Evolutionary conservation across 169 alveolate genomes (phyloP).

Genomic region (Plasmodium coatneyi): DNA sequence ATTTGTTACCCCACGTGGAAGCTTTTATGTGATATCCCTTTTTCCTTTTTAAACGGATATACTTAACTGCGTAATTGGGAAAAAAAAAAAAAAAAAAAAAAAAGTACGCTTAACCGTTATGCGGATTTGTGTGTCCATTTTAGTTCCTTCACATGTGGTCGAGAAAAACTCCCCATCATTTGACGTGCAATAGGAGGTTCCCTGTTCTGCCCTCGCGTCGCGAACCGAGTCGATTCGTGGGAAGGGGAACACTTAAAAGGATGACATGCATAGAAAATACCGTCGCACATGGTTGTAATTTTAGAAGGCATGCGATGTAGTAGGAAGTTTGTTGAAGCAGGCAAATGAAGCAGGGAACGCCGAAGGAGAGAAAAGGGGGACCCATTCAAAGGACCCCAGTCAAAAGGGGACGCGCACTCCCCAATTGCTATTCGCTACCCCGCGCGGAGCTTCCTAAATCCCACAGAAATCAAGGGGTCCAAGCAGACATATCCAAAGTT

Average conservation of each 20-base stretch:
- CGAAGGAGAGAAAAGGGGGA: neutral
- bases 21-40: neutral
- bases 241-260: neutral
- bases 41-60: neutral
- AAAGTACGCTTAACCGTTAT: neutral
- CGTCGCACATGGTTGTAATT: neutral
- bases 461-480: conserved; percentile 45
- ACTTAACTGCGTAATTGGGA: neutral
- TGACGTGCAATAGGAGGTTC: neutral
- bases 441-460: conserved; percentile 14
- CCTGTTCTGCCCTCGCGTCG: neutral
- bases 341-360: neutral
- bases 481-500: conserved; percentile 55
- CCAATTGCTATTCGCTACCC: neutral
- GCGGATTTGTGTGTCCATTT: neutral
- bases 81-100: neutral
- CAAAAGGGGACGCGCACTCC: neutral
- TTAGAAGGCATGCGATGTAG: neutral
- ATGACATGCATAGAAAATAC: neutral
- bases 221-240: neutral
- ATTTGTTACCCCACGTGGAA: neutral
- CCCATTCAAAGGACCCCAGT: neutral
- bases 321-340: neutral
- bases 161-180: neutral
- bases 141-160: neutral